Base-by-base conservation (phyloP, 2,329 filamentous ascomycete species). In the Cordyceps fumosorosea region DNA sequence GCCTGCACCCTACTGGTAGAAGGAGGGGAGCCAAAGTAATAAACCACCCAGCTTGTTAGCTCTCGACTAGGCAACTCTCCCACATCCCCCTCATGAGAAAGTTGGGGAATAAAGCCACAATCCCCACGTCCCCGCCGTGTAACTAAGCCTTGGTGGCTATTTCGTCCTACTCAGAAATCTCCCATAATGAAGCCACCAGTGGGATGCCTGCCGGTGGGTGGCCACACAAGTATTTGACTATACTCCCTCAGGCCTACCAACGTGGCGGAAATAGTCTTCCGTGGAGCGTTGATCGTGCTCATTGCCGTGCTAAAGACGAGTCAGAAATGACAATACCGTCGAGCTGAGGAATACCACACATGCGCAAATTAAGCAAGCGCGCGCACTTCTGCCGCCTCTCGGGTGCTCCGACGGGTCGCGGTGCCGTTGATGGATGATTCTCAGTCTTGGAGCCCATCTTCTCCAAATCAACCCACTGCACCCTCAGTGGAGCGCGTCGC, bases 81-180 rank as follows among this genome's bases (percentile, higher is more conserved):
- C 20, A 44, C 40, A 14, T 44, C 47, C 34, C 57, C 48, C 53
- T 40, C 53, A 29, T 29, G 3, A 20, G 29, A 24, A 50, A 60
- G 57, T 60, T 60, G 57, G 57, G 56, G 57, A 32, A 50, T 40
- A 58, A n/a, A 60, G 57, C 48, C 57, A 45, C 48, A 37, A 42
- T 52, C 32, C 22, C 56, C 56, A 51, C 56, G 34, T 37, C 56
- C 32, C 34, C 37, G 12, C 47, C 32, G 16, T 10, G 32, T 12
- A 37, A 37, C 34, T 37, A 5, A 42, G 45, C 29, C 20, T 40
- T 29, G 12, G 24, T 16, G 37, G 24, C 37, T 45, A 32, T 26
- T 48, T 47, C 42, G 26, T 22, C 7, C 18, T 40, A 20, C 29
- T 5, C 8, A 7, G 6, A 2, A 10, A 34, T 52, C 10, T 42